A percentile compares a stretch with the other conserved stretches of the same genome.
Conservation (phyloP, 768 basidiomycete genomes). For the Lentinula sp. region DNA sequence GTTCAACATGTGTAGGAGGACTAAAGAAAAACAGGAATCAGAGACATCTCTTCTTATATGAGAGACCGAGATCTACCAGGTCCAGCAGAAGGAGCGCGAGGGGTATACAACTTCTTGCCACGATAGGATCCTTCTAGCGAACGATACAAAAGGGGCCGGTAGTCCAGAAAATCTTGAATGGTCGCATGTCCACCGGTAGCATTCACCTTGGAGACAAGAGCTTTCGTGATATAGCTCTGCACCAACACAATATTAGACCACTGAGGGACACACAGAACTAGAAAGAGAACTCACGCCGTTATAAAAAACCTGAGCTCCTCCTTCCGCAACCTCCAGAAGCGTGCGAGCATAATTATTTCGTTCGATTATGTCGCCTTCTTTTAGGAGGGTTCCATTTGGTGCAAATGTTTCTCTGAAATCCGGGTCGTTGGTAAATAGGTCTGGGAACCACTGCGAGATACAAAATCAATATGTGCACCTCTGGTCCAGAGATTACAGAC, state of each 20-base stretch:
- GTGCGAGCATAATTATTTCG: constrained; percentile 54
- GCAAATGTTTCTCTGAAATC: constrained; percentile 57
- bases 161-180: constrained; percentile 48
- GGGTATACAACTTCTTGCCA: constrained; percentile 56
- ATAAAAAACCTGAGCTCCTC: constrained; percentile 62
- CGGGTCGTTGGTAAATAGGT: constrained; percentile 32
- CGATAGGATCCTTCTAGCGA: constrained; percentile 56
- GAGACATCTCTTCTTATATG: neutral
- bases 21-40: constrained; percentile 10
- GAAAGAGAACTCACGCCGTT: constrained; percentile 20
- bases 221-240: constrained; percentile 53
- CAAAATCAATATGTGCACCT: too few relatives aligned
- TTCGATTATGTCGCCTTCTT: constrained; percentile 48
- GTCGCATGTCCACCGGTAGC: constrained; percentile 54
- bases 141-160: constrained; percentile 41
- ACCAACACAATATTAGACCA: constrained; percentile 4
- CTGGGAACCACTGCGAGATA: constrained; percentile 8
- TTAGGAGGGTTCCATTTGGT: constrained; percentile 44
- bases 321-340: constrained; percentile 45
- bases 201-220: constrained; percentile 45
- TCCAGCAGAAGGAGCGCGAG: constrained; percentile 60
- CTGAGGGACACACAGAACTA: neutral
- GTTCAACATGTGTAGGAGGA: constrained; percentile 62
- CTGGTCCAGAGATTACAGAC: constrained; percentile 21
- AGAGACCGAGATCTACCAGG: constrained; percentile 11